phyloP scores from a whole-genome alignment of 495 filamentous ascomycete genomes.

The Aspergillus nidulans region DNA sequence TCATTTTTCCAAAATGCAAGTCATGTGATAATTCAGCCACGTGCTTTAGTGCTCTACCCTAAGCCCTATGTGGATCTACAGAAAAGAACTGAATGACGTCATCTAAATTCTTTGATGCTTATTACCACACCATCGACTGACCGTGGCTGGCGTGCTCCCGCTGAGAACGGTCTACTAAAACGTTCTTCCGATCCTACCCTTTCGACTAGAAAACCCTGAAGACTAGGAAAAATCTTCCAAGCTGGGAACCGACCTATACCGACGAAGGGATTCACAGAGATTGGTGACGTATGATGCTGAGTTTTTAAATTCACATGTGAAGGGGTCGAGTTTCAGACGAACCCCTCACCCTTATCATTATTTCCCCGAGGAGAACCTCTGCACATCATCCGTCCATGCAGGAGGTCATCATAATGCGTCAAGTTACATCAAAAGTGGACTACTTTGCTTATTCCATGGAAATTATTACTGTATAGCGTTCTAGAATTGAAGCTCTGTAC shows the following conservation, averaged over 20 bases:
- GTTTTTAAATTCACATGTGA: neutral
- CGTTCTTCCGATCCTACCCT: neutral
- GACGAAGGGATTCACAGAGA: neutral
- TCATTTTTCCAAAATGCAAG: slow-evolving; percentile 19
- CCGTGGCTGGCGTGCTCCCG: neutral
- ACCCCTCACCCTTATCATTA: neutral
- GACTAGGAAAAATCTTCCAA: neutral
- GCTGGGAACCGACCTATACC: neutral
- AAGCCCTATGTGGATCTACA: neutral
- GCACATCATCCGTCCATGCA: neutral
- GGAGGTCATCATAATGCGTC: neutral
- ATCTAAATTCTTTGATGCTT: neutral
- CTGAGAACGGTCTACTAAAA: neutral
- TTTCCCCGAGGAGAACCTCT: neutral
- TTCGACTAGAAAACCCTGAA: neutral
- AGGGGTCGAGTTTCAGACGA: neutral
- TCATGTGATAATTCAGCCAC: slow-evolving; percentile 17
- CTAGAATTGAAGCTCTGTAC: neutral
- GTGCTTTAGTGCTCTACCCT: slow-evolving; percentile 1
- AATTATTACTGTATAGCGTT: neutral
- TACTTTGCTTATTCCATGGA: neutral
- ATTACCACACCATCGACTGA: neutral
- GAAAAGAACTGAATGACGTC: neutral
- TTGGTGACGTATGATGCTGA: neutral
- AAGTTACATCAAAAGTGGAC: neutral